phyloP scores from a whole-genome alignment of 257 asterid species.

The Lavandula angustifolia region DNA sequence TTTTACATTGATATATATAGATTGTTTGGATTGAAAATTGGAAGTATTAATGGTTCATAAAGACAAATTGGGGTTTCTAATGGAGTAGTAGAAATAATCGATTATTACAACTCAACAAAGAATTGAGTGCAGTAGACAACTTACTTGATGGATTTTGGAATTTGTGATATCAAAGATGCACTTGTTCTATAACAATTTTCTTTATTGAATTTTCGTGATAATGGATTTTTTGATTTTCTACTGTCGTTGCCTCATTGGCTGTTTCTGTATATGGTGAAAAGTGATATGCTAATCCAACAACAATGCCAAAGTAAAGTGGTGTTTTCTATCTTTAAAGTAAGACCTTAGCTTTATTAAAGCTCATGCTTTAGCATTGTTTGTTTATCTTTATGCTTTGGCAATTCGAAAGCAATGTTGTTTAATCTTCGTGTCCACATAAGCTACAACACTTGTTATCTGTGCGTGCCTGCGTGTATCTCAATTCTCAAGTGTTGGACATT shows the following conservation, averaged over 20 bases:
- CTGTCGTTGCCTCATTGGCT: slow-evolving; percentile 14
- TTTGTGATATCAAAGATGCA: slow-evolving; percentile 1
- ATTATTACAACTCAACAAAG: slow-evolving; percentile 5
- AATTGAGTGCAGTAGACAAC: slow-evolving; percentile 1
- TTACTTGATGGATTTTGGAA: background rate
- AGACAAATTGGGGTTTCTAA: slow-evolving; percentile 3
- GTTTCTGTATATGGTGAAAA: slow-evolving; percentile 6
- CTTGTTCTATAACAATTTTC: background rate
- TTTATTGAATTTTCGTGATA: slow-evolving; percentile 11
- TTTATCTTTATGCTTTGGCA: slow-evolving; percentile 29
- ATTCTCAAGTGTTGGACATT: background rate
- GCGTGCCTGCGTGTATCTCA: background rate
- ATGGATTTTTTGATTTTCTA: background rate
- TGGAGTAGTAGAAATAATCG: background rate
- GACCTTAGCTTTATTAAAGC: slow-evolving; percentile 35
- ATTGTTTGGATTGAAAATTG: background rate
- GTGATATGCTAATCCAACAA: background rate
- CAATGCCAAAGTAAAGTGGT: slow-evolving; percentile 29
- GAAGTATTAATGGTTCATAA: slow-evolving; percentile 5
- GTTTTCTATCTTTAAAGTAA: slow-evolving; percentile 22
- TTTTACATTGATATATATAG: too few species aligned
- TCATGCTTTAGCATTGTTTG: slow-evolving; percentile 30
- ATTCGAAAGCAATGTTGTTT: slow-evolving; percentile 12
- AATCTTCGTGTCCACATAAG: slow-evolving; percentile 26
- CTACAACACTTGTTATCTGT: slow-evolving; percentile 2